Conservation (phyloP, 768 basidiomycete genomes). For the Jaapia argillacea region DNA sequence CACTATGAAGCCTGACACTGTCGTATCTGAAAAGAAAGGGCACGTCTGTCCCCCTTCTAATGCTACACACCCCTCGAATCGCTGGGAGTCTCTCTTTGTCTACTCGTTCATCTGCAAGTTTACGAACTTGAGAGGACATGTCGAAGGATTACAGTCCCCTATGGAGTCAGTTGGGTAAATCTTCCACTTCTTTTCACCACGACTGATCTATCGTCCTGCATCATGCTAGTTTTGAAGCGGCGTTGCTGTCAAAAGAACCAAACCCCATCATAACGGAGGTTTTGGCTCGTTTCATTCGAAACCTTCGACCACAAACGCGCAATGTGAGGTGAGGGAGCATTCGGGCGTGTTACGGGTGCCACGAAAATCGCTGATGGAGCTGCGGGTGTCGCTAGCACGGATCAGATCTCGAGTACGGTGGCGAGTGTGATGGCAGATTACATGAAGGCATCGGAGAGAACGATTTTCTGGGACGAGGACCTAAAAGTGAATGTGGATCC, state of each 20-base stretch:
- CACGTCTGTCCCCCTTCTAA: conserved; percentile 45
- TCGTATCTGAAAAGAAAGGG: conserved; percentile 33
- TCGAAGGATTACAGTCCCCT: conserved; percentile 70
- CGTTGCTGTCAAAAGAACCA: conserved; percentile 61
- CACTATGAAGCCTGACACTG: conserved; percentile 24
- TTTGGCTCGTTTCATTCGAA: conserved; percentile 68
- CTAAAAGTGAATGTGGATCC: conserved; percentile 62
- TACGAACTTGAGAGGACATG: conserved; percentile 61
- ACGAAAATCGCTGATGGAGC: conserved; percentile 22
- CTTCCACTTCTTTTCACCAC: conserved; percentile 10
- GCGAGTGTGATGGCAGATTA: conserved; percentile 59
- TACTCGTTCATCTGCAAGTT: conserved; percentile 82
- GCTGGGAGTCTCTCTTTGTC: conserved; percentile 83
- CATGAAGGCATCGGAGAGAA: conserved; percentile 64
- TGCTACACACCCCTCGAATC: conserved; percentile 67
- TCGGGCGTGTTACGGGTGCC: conserved; percentile 18
- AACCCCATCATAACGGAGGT: conserved; percentile 66
- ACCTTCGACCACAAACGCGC: conserved; percentile 82
- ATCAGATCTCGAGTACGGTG: conserved; percentile 75
- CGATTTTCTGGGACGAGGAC: conserved; percentile 74
- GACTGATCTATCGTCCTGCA: conserved; percentile 1
- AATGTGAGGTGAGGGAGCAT: conserved; percentile 67
- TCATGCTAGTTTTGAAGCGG: conserved; percentile 61
- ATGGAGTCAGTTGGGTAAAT: conserved; percentile 71
- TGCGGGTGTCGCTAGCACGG: conserved; percentile 41